Evolutionary conservation across 2,329 filamentous ascomycete genomes (phyloP).

Genomic region (Blastomyces parvus): DNA sequence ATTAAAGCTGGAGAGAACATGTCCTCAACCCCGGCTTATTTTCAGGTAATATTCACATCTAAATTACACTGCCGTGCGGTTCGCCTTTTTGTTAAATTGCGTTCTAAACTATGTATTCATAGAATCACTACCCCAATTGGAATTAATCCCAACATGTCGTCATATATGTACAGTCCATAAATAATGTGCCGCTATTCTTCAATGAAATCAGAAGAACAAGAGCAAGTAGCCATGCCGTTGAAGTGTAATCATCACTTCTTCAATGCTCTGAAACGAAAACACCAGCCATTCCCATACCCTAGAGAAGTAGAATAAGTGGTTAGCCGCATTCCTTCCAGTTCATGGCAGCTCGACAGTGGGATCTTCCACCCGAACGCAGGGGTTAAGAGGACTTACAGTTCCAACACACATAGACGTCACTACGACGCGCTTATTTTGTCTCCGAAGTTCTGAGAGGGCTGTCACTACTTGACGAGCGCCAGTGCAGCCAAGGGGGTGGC

Average conservation of each 20-base stretch:
- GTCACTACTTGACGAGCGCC: conserved; percentile 86
- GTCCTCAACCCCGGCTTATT: neutral
- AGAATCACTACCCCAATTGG: neutral
- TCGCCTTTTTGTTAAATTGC: neutral
- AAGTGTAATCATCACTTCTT: neutral
- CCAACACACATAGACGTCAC: conserved; percentile 91
- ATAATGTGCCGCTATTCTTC: neutral
- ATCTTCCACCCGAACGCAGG: neutral
- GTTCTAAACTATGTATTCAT: neutral
- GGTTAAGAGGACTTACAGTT: conserved; percentile 58
- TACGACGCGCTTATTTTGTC: conserved; percentile 69
- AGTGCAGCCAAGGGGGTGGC: conserved; percentile 82
- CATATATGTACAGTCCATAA: neutral
- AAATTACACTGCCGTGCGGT: neutral
- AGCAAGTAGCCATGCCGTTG: neutral
- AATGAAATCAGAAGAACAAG: neutral
- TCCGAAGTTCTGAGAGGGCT: conserved; percentile 71
- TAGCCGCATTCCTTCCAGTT: neutral
- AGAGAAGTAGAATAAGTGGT: neutral
- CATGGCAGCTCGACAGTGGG: neutral
- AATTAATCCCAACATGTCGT: neutral
- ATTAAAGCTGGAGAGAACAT: neutral
- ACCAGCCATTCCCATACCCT: conserved; percentile 68
- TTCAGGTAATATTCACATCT: neutral
- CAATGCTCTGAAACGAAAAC: conserved; percentile 82